Base-by-base conservation (phyloP, 106 monocot genomes). In the Dactylorhiza incarnata region DNA sequence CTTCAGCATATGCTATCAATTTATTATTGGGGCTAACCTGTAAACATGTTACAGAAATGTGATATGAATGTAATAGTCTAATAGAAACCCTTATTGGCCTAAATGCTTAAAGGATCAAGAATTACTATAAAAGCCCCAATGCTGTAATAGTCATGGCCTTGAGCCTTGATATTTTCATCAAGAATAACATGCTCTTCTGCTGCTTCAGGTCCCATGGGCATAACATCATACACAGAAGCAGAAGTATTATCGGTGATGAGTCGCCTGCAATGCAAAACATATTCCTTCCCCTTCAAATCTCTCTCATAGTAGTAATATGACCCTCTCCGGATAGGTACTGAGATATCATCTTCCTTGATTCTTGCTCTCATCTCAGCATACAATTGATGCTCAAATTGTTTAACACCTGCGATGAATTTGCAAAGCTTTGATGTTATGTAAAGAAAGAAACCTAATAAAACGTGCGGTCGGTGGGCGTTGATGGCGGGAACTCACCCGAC, bases 141-240 rank as follows among this genome's bases (percentile, higher is more conserved):
- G 56, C 87, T 83, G 72, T 94, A 99, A 62, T 91, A 99, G 68
- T 83, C 83, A 71, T 91, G 83, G 17, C 78, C 86, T 75, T 89
- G 80, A 51, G 99, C 89, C 83, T 89, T 92, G 29, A 92, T 77
- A 84, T 99, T 99, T 82, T 94, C 91, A 81, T 99, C 99, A n/a
- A 99, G 80, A 68, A 99, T 99, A 73, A 94, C 75, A 83, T 91
- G 99, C 82, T 99, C 99, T 67, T 80, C 43, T 47, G 89, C 84
- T 22, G 89, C 87, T 72, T 88, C 91, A 45, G 87, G 81, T 77
- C 94, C 99, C 11, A 79, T 88, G 53, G 84, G 86, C 99, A 94
- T 94, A 26, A 88, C 74, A 81, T 94, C 99, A 77, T 85, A 61
- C 19, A 91, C 99, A 65, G 94, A 89, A 70, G 78, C 62, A 73